Conservation (phyloP, 2,329 filamentous ascomycete genomes). For the Neoascochyta sp. region DNA sequence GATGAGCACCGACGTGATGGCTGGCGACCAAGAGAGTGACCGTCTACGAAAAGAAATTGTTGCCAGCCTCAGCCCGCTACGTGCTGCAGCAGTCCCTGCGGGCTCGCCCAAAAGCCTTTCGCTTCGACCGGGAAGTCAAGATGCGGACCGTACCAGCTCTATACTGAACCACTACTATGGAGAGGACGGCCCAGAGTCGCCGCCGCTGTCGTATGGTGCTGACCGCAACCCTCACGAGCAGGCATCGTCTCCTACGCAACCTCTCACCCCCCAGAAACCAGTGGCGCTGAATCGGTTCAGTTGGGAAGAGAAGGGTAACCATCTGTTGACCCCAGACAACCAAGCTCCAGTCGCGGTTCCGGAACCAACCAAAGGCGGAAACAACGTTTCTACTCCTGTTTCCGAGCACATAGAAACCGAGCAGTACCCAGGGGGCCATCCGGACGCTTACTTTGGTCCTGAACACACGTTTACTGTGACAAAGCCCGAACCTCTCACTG, state of each 20-base stretch:
- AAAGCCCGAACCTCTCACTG: constrained; percentile 19
- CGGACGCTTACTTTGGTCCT: constrained; percentile 27
- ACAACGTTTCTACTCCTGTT: constrained; percentile 8
- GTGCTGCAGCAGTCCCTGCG: constrained; percentile 13
- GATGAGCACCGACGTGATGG: constrained; percentile 50
- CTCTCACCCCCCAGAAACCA: constrained; percentile 14
- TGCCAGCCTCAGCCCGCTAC: constrained; percentile 54
- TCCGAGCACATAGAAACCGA: constrained; percentile 17
- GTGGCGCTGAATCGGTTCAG: constrained; percentile 29
- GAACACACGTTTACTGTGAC: constrained; percentile 20
- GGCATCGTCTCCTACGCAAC: constrained; percentile 9
- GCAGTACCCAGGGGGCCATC: constrained; percentile 13
- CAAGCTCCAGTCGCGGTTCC: constrained; percentile 7
- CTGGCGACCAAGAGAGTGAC: constrained; percentile 66
- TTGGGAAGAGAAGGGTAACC: constrained; percentile 26
- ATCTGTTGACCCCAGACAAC: constrained; percentile 8
- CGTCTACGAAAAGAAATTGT: constrained; percentile 71
- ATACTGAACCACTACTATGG: constrained; percentile 63
- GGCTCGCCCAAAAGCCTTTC: constrained; percentile 20
- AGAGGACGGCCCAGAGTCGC: constrained; percentile 44
- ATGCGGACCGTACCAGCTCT: constrained; percentile 53
- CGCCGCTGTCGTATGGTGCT: constrained; percentile 27
- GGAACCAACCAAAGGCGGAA: constrained; percentile 13
- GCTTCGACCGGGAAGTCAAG: constrained; percentile 21
- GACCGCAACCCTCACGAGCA: constrained; percentile 16